Evolutionary conservation across 2,329 filamentous ascomycete genomes (phyloP).

Genomic region (Bipolaris victoriae): DNA sequence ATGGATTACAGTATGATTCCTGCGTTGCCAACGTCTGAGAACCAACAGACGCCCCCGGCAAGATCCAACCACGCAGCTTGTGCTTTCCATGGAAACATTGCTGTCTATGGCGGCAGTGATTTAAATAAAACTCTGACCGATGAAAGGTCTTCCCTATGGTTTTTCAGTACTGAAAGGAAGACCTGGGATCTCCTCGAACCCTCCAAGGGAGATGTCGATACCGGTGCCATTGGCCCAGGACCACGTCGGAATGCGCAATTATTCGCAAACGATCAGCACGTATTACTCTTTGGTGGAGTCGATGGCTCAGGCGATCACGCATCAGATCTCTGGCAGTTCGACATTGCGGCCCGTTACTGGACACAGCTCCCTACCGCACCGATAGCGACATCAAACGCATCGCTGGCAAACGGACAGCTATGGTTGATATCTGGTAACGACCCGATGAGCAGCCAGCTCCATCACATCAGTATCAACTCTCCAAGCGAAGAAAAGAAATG

Average conservation of each 20-base stretch:
- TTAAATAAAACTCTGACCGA: conserved; percentile 42
- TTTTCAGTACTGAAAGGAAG: conserved; percentile 45
- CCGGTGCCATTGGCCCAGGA: conserved; percentile 24
- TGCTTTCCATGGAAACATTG: conserved; percentile 48
- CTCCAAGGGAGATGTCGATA: conserved; percentile 20
- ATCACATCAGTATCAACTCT: conserved; percentile 33
- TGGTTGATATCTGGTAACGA: conserved; percentile 50
- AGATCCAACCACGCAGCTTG: conserved; percentile 51
- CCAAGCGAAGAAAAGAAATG: conserved; percentile 38
- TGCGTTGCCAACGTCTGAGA: conserved; percentile 44
- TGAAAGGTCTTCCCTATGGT: conserved; percentile 49
- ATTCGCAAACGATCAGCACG: conserved; percentile 26
- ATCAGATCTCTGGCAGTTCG: conserved; percentile 39
- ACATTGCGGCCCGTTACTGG: conserved; percentile 30
- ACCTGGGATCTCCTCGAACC: conserved; percentile 33
- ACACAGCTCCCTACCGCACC: conserved; percentile 35
- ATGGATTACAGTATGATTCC: conserved; percentile 53
- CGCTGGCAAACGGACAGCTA: conserved; percentile 46
- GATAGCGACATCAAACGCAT: conserved; percentile 42
- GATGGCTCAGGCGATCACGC: conserved; percentile 29
- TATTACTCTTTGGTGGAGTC: conserved; percentile 39
- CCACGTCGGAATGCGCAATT: conserved; percentile 28
- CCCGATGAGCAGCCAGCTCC: conserved; percentile 37
- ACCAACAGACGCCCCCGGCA: conserved; percentile 40
- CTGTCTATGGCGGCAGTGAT: conserved; percentile 50